Percentiles rank a stretch among this genome's conserved stretches.
phyloP scores from a whole-genome alignment of 805 yeast species.

The Blastobotrys chiropterorum region DNA sequence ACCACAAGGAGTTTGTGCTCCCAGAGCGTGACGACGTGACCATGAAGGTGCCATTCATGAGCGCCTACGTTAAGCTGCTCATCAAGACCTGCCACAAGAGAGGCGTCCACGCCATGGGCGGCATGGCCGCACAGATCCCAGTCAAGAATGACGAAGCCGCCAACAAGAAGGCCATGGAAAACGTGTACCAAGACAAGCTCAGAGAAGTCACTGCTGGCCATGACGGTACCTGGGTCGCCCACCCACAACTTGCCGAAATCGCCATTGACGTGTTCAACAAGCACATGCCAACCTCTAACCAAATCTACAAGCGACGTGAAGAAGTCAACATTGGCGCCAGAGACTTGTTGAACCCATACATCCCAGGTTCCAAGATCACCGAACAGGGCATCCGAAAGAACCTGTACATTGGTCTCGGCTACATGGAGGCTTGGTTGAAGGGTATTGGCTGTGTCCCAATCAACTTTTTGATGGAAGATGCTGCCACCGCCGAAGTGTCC shows the following conservation, averaged over 20 bases:
- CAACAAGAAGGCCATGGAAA: slow-evolving; percentile 59
- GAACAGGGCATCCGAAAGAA: slow-evolving; percentile 62
- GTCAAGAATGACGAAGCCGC: slow-evolving; percentile 58
- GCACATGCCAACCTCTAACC: slow-evolving; percentile 72
- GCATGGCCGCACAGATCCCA: slow-evolving; percentile 78
- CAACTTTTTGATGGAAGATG: slow-evolving; percentile 71
- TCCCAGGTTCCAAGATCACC: slow-evolving; percentile 53
- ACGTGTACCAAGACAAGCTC: slow-evolving; percentile 60
- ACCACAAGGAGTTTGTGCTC: slow-evolving; percentile 53
- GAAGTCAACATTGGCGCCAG: slow-evolving; percentile 48
- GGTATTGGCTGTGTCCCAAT: slow-evolving; percentile 70
- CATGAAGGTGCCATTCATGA: slow-evolving; percentile 66
- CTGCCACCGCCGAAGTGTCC: slow-evolving; percentile 75
- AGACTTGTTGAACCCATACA: slow-evolving; percentile 55
- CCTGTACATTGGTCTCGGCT: slow-evolving; percentile 57
- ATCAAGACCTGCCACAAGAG: slow-evolving; percentile 66
- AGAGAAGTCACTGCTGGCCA: slow-evolving; percentile 64
- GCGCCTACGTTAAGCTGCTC: slow-evolving; percentile 56
- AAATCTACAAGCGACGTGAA: slow-evolving; percentile 48
- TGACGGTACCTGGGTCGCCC: slow-evolving; percentile 77
- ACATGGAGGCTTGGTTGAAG: slow-evolving; percentile 70
- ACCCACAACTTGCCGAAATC: slow-evolving; percentile 61
- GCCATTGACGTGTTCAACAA: slow-evolving; percentile 65
- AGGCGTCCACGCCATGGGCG: slow-evolving; percentile 73
- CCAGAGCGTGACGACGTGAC: slow-evolving; percentile 68